A percentile compares a stretch with the other conserved stretches of the same genome.
Conservation (phyloP, 495 filamentous ascomycete species). For the Penicillium steckii region DNA sequence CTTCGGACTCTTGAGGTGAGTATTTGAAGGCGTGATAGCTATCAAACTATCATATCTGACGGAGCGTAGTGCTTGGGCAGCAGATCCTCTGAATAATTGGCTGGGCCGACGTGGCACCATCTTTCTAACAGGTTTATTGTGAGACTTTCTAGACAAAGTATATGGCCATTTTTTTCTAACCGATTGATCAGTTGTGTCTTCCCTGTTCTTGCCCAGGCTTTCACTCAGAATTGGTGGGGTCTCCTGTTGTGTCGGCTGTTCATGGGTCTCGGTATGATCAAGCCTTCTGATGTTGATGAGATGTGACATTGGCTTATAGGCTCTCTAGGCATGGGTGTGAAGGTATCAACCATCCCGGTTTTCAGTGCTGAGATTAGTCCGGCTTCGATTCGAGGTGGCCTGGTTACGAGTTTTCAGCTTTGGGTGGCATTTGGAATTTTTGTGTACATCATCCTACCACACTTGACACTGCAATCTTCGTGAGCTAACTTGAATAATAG, state of each 20-base stretch:
- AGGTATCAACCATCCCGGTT: slow-evolving; percentile 59
- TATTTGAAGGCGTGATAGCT: too few species aligned
- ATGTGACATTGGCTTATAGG: not conserved
- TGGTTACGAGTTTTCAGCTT: slow-evolving; percentile 62
- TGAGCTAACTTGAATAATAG: slow-evolving; percentile 41
- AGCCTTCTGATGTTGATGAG: not conserved
- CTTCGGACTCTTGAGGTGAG: slow-evolving; percentile 11
- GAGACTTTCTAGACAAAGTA: not conserved
- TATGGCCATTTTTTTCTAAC: not conserved
- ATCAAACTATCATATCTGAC: too few species aligned
- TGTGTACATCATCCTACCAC: slow-evolving; percentile 38
- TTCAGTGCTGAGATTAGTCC: slow-evolving; percentile 60
- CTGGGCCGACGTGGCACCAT: slow-evolving; percentile 58
- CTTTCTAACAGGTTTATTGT: slow-evolving; percentile 56
- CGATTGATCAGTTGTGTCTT: slow-evolving; percentile 41
- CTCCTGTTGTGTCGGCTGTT: slow-evolving; percentile 55
- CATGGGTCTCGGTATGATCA: slow-evolving; percentile 37
- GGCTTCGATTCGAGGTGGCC: slow-evolving; percentile 55
- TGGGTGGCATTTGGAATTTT: slow-evolving; percentile 55
- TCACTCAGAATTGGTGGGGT: slow-evolving; percentile 57
- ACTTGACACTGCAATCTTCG: slow-evolving; percentile 34
- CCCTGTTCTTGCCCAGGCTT: slow-evolving; percentile 52
- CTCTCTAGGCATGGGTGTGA: slow-evolving; percentile 58
- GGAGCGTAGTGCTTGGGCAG: slow-evolving; percentile 57
- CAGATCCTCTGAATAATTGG: slow-evolving; percentile 54